Percentiles rank a stretch among this genome's conserved stretches.
Conservation (phyloP, 1,139 yeast species). For the Kazachstania sp. region DNA sequence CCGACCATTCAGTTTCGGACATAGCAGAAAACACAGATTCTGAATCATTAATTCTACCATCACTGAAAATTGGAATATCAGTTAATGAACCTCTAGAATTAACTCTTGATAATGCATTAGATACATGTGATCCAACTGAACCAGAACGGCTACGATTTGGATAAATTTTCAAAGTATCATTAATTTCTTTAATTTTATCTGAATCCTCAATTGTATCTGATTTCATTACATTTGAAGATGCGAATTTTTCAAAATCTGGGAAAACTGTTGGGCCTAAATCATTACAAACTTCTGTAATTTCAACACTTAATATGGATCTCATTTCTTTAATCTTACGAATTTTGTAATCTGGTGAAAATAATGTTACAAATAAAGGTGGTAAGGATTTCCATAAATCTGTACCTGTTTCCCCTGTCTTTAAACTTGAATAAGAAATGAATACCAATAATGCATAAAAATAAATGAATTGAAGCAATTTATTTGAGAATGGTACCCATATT, state of each 20-base stretch:
- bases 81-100: constrained; percentile 34
- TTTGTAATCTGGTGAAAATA: constrained; percentile 44
- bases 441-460: constrained; percentile 40
- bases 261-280: constrained; percentile 59
- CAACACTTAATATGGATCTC: constrained; percentile 40
- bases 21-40: constrained; percentile 1
- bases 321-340: constrained; percentile 39
- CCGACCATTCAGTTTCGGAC: constrained; percentile 7
- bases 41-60: constrained; percentile 16
- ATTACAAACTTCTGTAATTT: constrained; percentile 51
- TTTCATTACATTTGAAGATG: constrained; percentile 6
- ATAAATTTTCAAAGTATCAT: constrained; percentile 7
- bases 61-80: constrained; percentile 33
- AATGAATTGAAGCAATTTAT: constrained; percentile 26
- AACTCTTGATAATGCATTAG: constrained; percentile 33
- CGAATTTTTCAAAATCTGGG: constrained; percentile 41
- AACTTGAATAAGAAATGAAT: constrained; percentile 73
- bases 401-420: constrained; percentile 87
- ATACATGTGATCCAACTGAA: constrained; percentile 26
- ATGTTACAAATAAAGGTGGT: constrained; percentile 70
- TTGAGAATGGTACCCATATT: constrained; percentile 10
- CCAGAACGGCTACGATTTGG: constrained; percentile 25
- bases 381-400: constrained; percentile 78
- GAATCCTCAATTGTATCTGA: constrained; percentile 9
- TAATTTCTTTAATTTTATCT: constrained; percentile 10